A percentile compares a stretch with the other conserved stretches of the same genome.
Evolutionary conservation across 768 basidiomycete genomes (phyloP).

Genomic region (Cystofilobasidium capitatum): DNA sequence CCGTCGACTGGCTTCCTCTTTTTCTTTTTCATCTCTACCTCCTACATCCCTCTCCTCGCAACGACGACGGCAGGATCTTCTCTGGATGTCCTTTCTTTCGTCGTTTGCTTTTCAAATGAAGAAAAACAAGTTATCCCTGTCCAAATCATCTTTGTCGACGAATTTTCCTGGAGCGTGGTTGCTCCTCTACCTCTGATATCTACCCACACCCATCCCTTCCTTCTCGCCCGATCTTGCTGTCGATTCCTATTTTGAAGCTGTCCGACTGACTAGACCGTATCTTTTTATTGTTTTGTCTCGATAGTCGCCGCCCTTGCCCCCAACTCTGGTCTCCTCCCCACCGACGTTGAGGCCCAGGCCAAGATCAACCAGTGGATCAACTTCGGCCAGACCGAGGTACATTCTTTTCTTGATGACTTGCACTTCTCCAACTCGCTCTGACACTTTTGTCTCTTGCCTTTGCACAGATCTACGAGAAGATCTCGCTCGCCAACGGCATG

Average conservation of each 20-base stretch:
- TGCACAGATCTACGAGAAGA: slow-evolving; percentile 39
- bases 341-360: slow-evolving; percentile 56
- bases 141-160: slow-evolving; percentile 55
- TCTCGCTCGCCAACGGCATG: slow-evolving; percentile 44
- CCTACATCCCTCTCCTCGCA: neutral
- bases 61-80: neutral
- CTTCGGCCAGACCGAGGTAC: slow-evolving; percentile 41
- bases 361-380: slow-evolving; percentile 77
- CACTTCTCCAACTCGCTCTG: neutral
- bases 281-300: neutral
- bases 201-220: slow-evolving; percentile 12
- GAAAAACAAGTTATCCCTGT: slow-evolving; percentile 62
- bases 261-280: neutral
- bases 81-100: slow-evolving; percentile 3
- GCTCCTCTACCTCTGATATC: slow-evolving; percentile 38
- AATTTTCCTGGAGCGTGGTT: slow-evolving; percentile 43
- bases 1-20: neutral
- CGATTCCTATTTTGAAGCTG: slow-evolving; percentile 1
- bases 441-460: neutral
- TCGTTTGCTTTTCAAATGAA: slow-evolving; percentile 37
- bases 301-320: slow-evolving; percentile 67
- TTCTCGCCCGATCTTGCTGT: slow-evolving; percentile 16
- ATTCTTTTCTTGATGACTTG: neutral
- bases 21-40: neutral
- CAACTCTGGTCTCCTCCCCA: slow-evolving; percentile 68